Percentiles rank a stretch among this genome's conserved stretches.
phyloP scores from a whole-genome alignment of 768 basidiomycete species.

The Tylopilus sp. region DNA sequence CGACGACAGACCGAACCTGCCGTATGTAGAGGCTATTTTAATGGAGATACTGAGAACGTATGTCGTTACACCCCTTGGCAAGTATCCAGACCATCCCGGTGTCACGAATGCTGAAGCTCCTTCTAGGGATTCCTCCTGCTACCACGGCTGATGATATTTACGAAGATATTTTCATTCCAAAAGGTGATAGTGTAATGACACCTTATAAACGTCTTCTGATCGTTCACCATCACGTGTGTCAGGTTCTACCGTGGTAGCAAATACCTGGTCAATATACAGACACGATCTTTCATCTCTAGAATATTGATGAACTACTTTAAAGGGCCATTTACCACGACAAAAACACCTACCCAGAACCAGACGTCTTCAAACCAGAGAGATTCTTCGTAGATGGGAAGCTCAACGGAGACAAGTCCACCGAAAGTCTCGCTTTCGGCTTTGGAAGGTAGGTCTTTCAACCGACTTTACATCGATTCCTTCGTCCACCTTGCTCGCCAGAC shows the following conservation, averaged over 20 bases:
- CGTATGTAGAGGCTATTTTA: too few relatives aligned
- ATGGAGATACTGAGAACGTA: too few relatives aligned
- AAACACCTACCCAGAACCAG: conserved; percentile 15
- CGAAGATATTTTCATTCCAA: conserved; percentile 20
- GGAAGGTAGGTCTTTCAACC: conserved; percentile 18
- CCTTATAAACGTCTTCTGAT: neutral
- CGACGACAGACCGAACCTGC: too few relatives aligned
- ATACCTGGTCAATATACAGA: conserved; percentile 17
- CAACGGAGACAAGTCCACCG: neutral
- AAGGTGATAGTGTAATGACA: too few relatives aligned
- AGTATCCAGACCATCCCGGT: neutral
- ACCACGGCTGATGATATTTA: conserved; percentile 20
- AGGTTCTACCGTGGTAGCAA: conserved; percentile 20
- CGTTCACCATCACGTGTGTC: neutral
- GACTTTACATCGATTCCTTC: neutral
- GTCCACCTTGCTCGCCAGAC: neutral
- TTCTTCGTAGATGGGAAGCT: conserved; percentile 21
- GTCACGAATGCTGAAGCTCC: neutral
- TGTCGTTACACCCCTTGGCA: conserved; percentile 24
- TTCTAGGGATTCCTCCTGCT: conserved; percentile 18
- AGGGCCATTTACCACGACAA: conserved; percentile 17
- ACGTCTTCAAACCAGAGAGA: conserved; percentile 32
- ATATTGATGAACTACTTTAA: neutral
- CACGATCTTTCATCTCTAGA: neutral
- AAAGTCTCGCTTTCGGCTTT: conserved; percentile 20